Conservation (phyloP, 306 rosid species). For the Echinosophora koreensis region DNA sequence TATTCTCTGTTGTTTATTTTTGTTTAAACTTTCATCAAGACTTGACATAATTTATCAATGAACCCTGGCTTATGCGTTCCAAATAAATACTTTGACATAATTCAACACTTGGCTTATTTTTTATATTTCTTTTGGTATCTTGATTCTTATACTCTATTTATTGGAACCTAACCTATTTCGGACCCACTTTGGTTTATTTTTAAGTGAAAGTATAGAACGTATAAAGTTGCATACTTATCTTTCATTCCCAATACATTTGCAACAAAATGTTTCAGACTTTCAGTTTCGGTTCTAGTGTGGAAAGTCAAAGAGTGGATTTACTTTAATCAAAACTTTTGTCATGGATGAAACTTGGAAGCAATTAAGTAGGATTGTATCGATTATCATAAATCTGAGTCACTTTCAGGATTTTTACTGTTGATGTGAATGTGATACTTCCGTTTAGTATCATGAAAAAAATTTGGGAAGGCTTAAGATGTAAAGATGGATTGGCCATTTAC, state of each 20-base stretch:
- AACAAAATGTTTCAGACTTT: slow-evolving; percentile 13
- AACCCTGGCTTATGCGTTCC: not conserved
- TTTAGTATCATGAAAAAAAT: slow-evolving; percentile 26
- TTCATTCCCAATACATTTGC: slow-evolving; percentile 1
- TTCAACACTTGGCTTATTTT: not conserved
- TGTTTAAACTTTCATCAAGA: not conserved
- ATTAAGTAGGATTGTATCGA: not conserved
- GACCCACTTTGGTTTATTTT: not conserved
- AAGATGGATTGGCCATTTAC: slow-evolving; percentile 42
- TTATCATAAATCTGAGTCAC: not conserved
- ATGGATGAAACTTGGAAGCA: slow-evolving; percentile 45
- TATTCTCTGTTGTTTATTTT: not conserved
- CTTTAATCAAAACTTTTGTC: not conserved
- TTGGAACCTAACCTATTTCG: not conserved
- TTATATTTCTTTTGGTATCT: not conserved
- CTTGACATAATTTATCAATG: not conserved
- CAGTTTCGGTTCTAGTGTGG: slow-evolving; percentile 10
- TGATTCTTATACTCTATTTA: not conserved
- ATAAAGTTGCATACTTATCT: not conserved
- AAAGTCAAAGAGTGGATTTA: slow-evolving; percentile 22
- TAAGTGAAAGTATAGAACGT: not conserved
- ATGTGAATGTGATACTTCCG: slow-evolving; percentile 39
- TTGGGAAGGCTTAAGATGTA: slow-evolving; percentile 25
- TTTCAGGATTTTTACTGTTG: not conserved
- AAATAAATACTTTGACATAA: not conserved